Evolutionary conservation across 257 asterid species (phyloP), one percentile per base, ranked within the genome.

Genomic region (Solanum dulcamara): DNA sequence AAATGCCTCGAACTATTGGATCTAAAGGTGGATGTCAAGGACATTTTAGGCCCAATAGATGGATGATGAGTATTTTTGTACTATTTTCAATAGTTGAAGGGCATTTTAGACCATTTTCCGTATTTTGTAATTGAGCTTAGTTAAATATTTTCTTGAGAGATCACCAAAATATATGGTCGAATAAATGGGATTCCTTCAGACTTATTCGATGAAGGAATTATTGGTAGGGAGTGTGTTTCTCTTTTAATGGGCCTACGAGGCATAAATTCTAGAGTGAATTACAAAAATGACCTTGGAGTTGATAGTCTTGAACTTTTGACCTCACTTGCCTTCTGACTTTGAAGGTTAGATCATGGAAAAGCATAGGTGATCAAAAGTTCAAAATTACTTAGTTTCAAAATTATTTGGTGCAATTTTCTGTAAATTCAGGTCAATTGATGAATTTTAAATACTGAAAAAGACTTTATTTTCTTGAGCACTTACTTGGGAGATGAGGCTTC

Each of bases 401-500:
- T 64, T 13, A 13, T 28, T 64, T 14, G n/a, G 22, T 30, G 11
- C 14, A 28, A 11, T 2, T 62, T 24, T 64, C 6, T 30, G 0
- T 28, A 64, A 64, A 1, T 14, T 64, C 12, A 0, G 2, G 2
- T 14, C n/a, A 15, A 18, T 17, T 17, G 18, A 68, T 35, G 1
- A 35, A 20, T 68, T 68, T 0, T 5, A 17, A 33, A 68, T 18
- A 68, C 1, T 17, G 6, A 35, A 70, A n/a, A n/a, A n/a, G n/a
- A n/a, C n/a, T n/a, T n/a, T 6, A 28, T 85, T 62, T 40, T 12
- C 24, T 7, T 40, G 28, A 79, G 44, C 48, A 86, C 91, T 1
- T 83, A 96, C 99, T 70, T 80, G 97, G 96, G 85, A 94, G 90
- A 51, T 93, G 92, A n/a, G 98, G 99, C 86, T 96, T 96, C 83